Evolutionary conservation across 2,329 filamentous ascomycete species (phyloP), one percentile per base, ranked within the genome.

Genomic region (Furcasterigmium sp.): DNA sequence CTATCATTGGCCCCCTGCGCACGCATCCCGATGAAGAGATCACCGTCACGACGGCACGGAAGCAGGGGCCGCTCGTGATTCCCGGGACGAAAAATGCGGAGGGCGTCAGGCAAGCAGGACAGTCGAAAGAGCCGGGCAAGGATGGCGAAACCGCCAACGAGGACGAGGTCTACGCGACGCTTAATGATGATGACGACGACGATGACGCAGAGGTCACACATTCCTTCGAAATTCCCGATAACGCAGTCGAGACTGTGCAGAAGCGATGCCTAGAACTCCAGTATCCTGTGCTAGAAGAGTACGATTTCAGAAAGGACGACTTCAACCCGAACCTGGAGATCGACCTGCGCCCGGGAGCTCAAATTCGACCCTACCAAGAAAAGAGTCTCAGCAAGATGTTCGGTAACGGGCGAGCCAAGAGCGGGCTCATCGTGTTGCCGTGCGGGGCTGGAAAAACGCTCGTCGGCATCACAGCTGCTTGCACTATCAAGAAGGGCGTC

Each of bases 371-470:
- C 48, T 98, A 98, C 55, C 93, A 98, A 61, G 93, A 98, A 64
- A 95, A 96, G 68, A 95, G 90, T 52, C 72, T 98, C 9, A 95
- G 88, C 69, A 98, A 98, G 65, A 98, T 98, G 93, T 98, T 98
- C 61, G 91, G 93, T 59, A 98, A 98, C 59, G 91, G 91, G 39
- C 85, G 93, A 65, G 93, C 93, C 13, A 93, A 95, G 69, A 96
- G 90, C 63, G 93, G 93, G 45, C 94, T 98, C 53, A 98, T 98
- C 46, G 93, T 98, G 44, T 67, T 98, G 54, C 93, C 93, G 15
- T 98, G 93, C 61, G 93, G 93, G 53, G 93, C 93, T 15, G 93
- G 93, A 46, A 98, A 98, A 71, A 98, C 93, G 2, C 70, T 98
- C 32, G 93, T 98, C 14, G 93, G 93, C n/a, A 95, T 98, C 53